phyloP scores from a whole-genome alignment of 2,329 filamentous ascomycete genomes.

The Ambrosiella cleistominuta region DNA sequence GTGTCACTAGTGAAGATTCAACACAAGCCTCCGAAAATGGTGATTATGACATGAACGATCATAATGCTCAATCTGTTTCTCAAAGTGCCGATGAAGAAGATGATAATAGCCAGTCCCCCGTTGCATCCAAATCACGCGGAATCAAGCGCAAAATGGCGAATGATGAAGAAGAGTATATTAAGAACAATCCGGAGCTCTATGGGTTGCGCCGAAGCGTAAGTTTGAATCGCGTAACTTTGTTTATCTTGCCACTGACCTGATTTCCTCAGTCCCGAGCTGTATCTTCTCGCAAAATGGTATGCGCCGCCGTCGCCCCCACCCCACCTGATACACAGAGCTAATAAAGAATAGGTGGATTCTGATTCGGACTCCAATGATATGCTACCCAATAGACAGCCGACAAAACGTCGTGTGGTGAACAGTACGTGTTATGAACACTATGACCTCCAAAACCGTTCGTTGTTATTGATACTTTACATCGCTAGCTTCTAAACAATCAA shows the following conservation, averaged over 20 bases:
- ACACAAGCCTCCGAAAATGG: conserved; percentile 46
- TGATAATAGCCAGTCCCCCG: conserved; percentile 41
- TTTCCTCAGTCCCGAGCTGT: conserved; percentile 34
- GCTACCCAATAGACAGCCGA: conserved; percentile 39
- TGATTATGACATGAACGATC: conserved; percentile 59
- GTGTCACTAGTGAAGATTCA: conserved; percentile 28
- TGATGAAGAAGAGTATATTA: conserved; percentile 68
- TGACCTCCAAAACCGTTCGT: neutral
- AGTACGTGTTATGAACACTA: conserved; percentile 26
- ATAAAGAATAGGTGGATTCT: conserved; percentile 28
- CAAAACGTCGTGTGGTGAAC: conserved; percentile 50
- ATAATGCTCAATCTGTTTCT: conserved; percentile 25
- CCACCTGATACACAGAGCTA: neutral
- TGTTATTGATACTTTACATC: conserved; percentile 11
- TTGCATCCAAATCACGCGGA: conserved; percentile 47
- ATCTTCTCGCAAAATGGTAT: conserved; percentile 39
- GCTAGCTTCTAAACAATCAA: conserved; percentile 42
- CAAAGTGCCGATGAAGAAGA: conserved; percentile 11
- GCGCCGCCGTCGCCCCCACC: conserved; percentile 8
- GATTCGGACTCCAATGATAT: conserved; percentile 47
- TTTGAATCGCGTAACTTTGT: conserved; percentile 4
- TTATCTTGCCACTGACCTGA: conserved; percentile 5
- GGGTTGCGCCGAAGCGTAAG: conserved; percentile 82
- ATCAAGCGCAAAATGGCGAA: conserved; percentile 54
- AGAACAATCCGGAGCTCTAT: conserved; percentile 86